Evolutionary conservation across 768 basidiomycete genomes (phyloP).

Genomic region (Tremella mesenterica): DNA sequence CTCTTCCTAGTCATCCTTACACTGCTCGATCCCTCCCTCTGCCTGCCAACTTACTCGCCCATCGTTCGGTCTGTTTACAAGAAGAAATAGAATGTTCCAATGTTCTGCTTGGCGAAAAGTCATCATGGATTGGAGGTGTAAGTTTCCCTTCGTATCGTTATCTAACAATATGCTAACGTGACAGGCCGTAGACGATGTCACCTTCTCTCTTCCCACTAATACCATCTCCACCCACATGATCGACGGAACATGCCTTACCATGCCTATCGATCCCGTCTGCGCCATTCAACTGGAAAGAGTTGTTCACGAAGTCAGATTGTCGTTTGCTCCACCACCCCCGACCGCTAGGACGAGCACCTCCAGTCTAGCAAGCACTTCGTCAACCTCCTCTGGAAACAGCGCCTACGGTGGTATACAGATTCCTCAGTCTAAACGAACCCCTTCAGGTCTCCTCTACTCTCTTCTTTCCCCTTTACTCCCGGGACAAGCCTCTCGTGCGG

Average conservation of each 20-base stretch:
- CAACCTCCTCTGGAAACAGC: conserved; percentile 6
- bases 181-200: conserved; percentile 43
- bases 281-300: conserved; percentile 22
- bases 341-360: conserved; percentile 7
- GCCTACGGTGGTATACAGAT: background rate
- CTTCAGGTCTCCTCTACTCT: conserved; percentile 36
- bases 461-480: conserved; percentile 36
- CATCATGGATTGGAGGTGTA: conserved; percentile 42
- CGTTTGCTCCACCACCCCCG: conserved; percentile 31
- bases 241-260: conserved; percentile 26
- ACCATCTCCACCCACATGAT: conserved; percentile 34
- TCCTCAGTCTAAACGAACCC: conserved; percentile 17
- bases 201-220: conserved; percentile 35
- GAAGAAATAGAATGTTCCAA: conserved; percentile 42
- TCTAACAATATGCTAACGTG: background rate
- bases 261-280: conserved; percentile 29
- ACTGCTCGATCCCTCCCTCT: conserved; percentile 39
- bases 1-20: conserved; percentile 38
- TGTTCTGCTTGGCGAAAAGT: conserved; percentile 42
- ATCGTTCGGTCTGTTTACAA: conserved; percentile 32
- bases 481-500: conserved; percentile 1
- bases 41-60: conserved; percentile 40
- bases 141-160: conserved; percentile 5
- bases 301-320: conserved; percentile 35
- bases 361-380: conserved; percentile 1